phyloP scores from a whole-genome alignment of 768 basidiomycete genomes.

The Tulasnella sp. region DNA sequence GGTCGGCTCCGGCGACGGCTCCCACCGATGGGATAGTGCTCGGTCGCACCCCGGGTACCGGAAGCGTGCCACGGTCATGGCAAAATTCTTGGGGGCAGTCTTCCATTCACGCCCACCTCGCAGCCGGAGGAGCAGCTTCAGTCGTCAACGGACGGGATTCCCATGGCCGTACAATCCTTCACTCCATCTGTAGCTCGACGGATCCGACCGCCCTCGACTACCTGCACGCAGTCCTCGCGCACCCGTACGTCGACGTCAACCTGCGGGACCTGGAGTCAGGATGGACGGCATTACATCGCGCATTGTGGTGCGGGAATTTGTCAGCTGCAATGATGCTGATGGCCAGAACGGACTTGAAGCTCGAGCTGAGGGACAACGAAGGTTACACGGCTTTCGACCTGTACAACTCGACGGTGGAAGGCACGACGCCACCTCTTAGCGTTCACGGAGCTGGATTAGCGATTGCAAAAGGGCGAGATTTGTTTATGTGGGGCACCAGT shows the following conservation, averaged over 20 bases:
- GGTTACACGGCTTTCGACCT: conserved; percentile 90
- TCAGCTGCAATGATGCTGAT: conserved; percentile 68
- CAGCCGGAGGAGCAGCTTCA: conserved; percentile 29
- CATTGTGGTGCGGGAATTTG: conserved; percentile 75
- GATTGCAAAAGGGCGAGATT: conserved; percentile 43
- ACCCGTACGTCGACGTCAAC: conserved; percentile 76
- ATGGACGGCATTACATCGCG: conserved; percentile 89
- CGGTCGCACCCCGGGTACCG: conserved; percentile 41
- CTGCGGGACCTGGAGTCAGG: conserved; percentile 74
- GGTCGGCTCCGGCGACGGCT: conserved; percentile 40
- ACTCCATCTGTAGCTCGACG: conserved; percentile 66
- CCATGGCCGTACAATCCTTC: conserved; percentile 73
- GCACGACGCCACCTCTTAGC: conserved; percentile 51
- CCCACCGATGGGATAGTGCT: conserved; percentile 45
- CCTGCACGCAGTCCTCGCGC: conserved; percentile 67
- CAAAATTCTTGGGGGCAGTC: conserved; percentile 19
- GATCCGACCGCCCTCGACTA: conserved; percentile 70
- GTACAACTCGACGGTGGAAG: conserved; percentile 83
- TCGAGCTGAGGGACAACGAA: conserved; percentile 71
- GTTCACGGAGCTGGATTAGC: conserved; percentile 38
- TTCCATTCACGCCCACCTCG: conserved; percentile 24
- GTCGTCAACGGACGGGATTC: conserved; percentile 72
- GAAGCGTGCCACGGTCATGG: conserved; percentile 45
- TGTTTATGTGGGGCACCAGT: conserved; percentile 88
- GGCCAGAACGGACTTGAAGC: conserved; percentile 68